Evolutionary conservation across 805 yeast species (phyloP).

Genomic region (Novakomyces olei): DNA sequence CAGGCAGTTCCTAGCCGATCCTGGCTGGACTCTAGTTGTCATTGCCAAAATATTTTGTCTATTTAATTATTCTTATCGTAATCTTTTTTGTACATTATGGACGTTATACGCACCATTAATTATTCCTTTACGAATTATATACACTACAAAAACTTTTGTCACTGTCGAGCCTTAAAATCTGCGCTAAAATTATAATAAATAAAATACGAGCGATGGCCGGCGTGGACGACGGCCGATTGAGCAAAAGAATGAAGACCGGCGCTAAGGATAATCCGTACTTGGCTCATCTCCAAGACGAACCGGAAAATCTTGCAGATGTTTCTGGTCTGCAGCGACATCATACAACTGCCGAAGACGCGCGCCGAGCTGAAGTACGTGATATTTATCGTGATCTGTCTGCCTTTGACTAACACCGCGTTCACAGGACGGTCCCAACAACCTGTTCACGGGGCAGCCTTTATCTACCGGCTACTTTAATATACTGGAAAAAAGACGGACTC

Average conservation of each 20-base stretch:
- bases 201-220: background rate
- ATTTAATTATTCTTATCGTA: too few species aligned
- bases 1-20: too few species aligned
- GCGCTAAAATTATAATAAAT: background rate
- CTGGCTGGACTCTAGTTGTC: too few species aligned
- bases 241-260: slow-evolving; percentile 6
- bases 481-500: slow-evolving; percentile 52
- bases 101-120: too few species aligned
- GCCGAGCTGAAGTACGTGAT: slow-evolving; percentile 15
- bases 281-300: slow-evolving; percentile 13
- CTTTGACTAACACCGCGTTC: slow-evolving; percentile 17
- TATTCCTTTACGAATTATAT: too few species aligned
- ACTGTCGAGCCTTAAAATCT: background rate
- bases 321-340: slow-evolving; percentile 12
- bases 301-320: slow-evolving; percentile 1
- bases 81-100: too few species aligned
- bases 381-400: background rate
- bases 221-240: slow-evolving; percentile 5
- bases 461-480: slow-evolving; percentile 54
- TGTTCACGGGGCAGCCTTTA: slow-evolving; percentile 53
- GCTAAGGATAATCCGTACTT: slow-evolving; percentile 14
- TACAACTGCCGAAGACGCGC: slow-evolving; percentile 17
- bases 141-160: background rate
- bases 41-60: too few species aligned
- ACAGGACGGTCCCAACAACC: slow-evolving; percentile 33